These are phyloP conservation scores for Hypoxylon crocopeplum DNA, from an alignment of 495 filamentous ascomycete species.

Conservation along the genomic window DNA sequence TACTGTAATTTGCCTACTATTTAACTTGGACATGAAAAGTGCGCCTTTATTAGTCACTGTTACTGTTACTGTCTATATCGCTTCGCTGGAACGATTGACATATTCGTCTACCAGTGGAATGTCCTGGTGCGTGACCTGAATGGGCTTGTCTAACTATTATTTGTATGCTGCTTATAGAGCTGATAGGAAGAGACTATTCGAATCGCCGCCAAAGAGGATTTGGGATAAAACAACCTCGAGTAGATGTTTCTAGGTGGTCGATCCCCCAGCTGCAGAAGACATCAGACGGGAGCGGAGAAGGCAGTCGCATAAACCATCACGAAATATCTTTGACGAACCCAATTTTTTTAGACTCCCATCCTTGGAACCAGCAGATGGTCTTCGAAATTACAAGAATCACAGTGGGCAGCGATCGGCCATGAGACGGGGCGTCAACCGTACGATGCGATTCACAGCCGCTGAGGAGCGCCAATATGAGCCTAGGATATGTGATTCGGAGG, in stretches of 20 bases:
- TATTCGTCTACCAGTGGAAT: constrained; percentile 37
- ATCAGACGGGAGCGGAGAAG: background rate
- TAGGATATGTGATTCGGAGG: too few species aligned
- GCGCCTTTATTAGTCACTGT: background rate
- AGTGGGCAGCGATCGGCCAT: too few species aligned
- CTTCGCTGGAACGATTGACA: constrained; percentile 1
- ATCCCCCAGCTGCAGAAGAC: too few species aligned
- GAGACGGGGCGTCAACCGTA: too few species aligned
- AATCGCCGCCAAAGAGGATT: constrained; percentile 18
- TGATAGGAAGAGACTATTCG: constrained; percentile 13
- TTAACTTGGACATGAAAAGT: too few species aligned
- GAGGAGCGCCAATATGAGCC: too few species aligned
- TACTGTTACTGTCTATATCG: background rate
- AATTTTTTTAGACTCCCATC: too few species aligned
- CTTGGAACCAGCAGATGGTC: too few species aligned
- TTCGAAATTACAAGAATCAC: too few species aligned
- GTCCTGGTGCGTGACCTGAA: constrained; percentile 5
- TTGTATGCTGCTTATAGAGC: background rate
- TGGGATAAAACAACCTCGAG: constrained; percentile 39
- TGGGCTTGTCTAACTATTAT: background rate
- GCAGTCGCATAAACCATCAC: background rate
- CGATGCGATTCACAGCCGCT: too few species aligned
- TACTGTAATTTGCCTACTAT: too few species aligned
- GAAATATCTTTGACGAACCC: too few species aligned
- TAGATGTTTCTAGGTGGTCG: constrained; percentile 29